Evolutionary conservation across 2,329 filamentous ascomycete species (phyloP).

Genomic region (Elsinoe batatas): DNA sequence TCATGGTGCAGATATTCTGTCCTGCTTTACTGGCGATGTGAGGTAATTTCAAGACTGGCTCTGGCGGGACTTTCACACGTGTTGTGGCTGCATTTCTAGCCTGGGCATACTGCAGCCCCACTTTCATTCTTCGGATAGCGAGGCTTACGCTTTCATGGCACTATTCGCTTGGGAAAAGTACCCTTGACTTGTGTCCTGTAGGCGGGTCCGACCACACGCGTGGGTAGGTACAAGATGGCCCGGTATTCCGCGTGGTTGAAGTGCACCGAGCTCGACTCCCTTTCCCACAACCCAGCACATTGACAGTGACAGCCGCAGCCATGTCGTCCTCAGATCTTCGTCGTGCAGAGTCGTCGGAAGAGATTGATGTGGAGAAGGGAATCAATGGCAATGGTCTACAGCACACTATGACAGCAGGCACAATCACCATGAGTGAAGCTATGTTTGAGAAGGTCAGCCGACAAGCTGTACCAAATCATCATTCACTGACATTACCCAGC

Average conservation of each 20-base stretch:
- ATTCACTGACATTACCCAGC: neutral
- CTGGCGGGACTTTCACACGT: neutral
- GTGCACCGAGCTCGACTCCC: neutral
- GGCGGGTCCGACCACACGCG: neutral
- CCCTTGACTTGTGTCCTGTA: neutral
- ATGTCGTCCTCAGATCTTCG: slow-evolving; percentile 2
- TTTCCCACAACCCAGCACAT: neutral
- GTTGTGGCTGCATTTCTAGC: neutral
- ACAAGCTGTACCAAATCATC: neutral
- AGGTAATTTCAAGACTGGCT: neutral
- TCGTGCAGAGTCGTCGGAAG: slow-evolving; percentile 1
- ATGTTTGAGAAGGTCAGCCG: slow-evolving; percentile 7
- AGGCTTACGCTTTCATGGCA: slow-evolving; percentile 1
- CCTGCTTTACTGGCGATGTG: too few relatives aligned
- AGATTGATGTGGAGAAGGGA: neutral
- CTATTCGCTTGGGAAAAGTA: slow-evolving; percentile 3
- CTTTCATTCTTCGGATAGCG: neutral
- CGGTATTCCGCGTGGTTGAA: neutral
- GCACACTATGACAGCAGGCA: slow-evolving; percentile 6
- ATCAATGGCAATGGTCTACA: neutral
- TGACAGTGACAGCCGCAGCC: neutral
- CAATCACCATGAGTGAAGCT: slow-evolving; percentile 5
- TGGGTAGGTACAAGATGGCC: slow-evolving; percentile 3
- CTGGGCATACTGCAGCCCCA: neutral
- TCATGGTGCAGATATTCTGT: too few relatives aligned